phyloP scores from a whole-genome alignment of 2,329 filamentous ascomycete genomes.

The Aspergillus amoenus region DNA sequence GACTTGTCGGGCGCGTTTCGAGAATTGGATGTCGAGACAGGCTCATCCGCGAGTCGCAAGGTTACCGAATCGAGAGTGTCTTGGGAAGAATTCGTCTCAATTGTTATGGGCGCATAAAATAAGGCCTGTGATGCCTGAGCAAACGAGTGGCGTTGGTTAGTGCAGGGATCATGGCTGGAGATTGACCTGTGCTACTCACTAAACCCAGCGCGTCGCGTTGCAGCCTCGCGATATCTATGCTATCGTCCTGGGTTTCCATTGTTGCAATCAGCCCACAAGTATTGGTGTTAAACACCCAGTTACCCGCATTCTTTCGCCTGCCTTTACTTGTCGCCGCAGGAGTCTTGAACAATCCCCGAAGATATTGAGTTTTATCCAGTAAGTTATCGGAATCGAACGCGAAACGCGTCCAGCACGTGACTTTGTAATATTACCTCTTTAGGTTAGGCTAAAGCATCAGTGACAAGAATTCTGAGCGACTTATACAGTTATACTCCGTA shows the following conservation, averaged over 20 bases:
- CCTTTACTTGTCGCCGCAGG: neutral
- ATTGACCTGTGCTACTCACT: conserved; percentile 32
- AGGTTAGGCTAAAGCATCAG: conserved; percentile 7
- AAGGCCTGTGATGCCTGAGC: conserved; percentile 30
- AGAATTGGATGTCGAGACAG: conserved; percentile 4
- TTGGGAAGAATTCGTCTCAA: conserved; percentile 8
- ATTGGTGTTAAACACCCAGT: neutral
- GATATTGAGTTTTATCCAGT: neutral
- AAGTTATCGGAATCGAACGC: conserved; percentile 23
- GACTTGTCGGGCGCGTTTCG: conserved; percentile 12
- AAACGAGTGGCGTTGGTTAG: conserved; percentile 27
- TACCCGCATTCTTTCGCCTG: neutral
- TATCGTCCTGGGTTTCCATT: conserved; percentile 43
- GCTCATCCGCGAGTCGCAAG: conserved; percentile 10
- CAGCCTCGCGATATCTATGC: conserved; percentile 40
- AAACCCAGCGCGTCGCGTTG: conserved; percentile 43
- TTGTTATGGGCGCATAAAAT: conserved; percentile 12
- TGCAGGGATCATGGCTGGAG: conserved; percentile 27
- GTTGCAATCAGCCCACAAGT: conserved; percentile 1
- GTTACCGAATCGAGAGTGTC: neutral
- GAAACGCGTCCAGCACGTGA: conserved; percentile 35
- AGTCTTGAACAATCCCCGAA: neutral
- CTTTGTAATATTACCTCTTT: conserved; percentile 26
- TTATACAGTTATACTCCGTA: no score
- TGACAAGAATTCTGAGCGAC: no score